phyloP scores from a whole-genome alignment of 176 grass and related monocot genomes.

The Oryza glumipatula region DNA sequence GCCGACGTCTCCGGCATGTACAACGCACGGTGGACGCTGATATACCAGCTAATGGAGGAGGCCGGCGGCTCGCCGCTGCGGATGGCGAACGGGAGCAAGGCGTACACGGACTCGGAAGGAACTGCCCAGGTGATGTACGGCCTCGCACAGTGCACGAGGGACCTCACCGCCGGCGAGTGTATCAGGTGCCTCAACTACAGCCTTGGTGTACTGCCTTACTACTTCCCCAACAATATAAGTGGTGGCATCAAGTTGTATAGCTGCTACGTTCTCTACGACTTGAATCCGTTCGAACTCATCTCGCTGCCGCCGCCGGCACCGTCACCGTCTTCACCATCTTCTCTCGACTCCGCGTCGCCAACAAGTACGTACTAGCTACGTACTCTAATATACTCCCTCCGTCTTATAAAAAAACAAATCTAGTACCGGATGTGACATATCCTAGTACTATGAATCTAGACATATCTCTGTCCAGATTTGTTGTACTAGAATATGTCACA shows the following conservation, averaged over 20 bases:
- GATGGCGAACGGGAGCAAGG: conserved; percentile 17
- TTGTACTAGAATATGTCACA: too few species aligned
- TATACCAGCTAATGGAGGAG: background rate
- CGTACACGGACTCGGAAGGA: background rate
- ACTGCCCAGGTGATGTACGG: background rate
- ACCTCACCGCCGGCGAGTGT: conserved; percentile 18
- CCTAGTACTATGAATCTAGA: too few species aligned
- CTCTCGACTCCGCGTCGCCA: too few species aligned
- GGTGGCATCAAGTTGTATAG: background rate
- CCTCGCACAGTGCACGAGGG: conserved; percentile 45
- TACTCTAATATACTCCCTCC: too few species aligned
- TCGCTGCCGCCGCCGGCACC: background rate
- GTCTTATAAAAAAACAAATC: too few species aligned
- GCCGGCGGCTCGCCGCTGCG: background rate
- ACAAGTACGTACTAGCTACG: too few species aligned
- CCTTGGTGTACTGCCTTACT: background rate
- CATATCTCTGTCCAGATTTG: too few species aligned
- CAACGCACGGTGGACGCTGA: background rate
- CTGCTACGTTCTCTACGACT: conserved; percentile 23
- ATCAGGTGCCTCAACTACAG: background rate
- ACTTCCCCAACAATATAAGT: background rate
- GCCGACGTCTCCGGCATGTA: background rate
- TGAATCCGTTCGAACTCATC: background rate
- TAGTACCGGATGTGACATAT: too few species aligned
- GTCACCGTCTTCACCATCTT: too few species aligned